Conservation (phyloP, 805 yeast genomes). For the Lipomyces kockii region DNA sequence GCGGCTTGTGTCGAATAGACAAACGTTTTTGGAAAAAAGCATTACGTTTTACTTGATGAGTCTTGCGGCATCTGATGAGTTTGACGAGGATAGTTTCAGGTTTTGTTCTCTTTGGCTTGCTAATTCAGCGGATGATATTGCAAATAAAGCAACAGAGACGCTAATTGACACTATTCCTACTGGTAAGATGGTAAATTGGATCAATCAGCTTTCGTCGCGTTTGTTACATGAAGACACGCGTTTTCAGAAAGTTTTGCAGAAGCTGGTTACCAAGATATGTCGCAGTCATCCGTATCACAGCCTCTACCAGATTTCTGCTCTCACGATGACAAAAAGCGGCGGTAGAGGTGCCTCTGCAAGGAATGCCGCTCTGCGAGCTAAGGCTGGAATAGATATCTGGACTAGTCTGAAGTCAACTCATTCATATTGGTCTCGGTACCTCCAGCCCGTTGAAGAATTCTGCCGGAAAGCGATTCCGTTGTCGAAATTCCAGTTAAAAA, state of each 20-base stretch:
- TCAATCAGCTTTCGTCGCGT: slow-evolving; percentile 72
- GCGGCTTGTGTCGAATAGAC: slow-evolving; percentile 47
- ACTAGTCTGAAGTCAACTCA: slow-evolving; percentile 45
- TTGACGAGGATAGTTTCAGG: slow-evolving; percentile 66
- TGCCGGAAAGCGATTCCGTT: slow-evolving; percentile 54
- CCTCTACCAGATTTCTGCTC: slow-evolving; percentile 52
- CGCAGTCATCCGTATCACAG: slow-evolving; percentile 73
- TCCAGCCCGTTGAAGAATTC: slow-evolving; percentile 55
- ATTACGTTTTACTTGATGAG: slow-evolving; percentile 63
- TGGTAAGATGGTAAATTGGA: slow-evolving; percentile 75
- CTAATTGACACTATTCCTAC: slow-evolving; percentile 56
- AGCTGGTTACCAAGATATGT: slow-evolving; percentile 55
- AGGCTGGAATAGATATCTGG: slow-evolving; percentile 60
- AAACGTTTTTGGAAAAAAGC: slow-evolving; percentile 57
- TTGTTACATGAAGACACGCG: slow-evolving; percentile 57
- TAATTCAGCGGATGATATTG: slow-evolving; percentile 51
- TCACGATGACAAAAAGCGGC: slow-evolving; percentile 21
- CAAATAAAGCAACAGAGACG: slow-evolving; percentile 52
- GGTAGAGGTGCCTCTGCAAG: slow-evolving; percentile 42
- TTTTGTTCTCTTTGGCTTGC: slow-evolving; percentile 86
- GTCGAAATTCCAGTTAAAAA: slow-evolving; percentile 27
- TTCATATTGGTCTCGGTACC: slow-evolving; percentile 42
- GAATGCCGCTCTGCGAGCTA: slow-evolving; percentile 52
- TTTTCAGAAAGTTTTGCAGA: slow-evolving; percentile 62
- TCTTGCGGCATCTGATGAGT: slow-evolving; percentile 51